Base-by-base conservation (phyloP, 805 yeast species). In the Candida wancherniae region DNA sequence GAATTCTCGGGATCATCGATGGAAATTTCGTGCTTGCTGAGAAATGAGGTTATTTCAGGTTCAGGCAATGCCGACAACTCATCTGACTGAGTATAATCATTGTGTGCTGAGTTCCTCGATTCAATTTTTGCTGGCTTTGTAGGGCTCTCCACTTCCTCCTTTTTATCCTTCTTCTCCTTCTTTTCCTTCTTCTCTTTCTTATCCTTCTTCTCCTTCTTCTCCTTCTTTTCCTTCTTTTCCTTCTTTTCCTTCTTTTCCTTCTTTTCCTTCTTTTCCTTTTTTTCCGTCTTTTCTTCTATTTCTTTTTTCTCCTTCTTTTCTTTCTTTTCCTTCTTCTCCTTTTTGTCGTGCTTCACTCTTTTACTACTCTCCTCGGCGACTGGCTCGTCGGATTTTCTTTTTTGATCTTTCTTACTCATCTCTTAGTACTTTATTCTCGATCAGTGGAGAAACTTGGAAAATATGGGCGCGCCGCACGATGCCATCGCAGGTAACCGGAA, bases 1-100 rank as follows among this genome's bases (percentile, higher is more conserved):
- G 61, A 47, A 6, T 50, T 40, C 21, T 65, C 54, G 19, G 83
- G 77, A 51, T 84, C 94, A 42, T 84, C 94, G 29, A 88, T 73
- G 10, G 81, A 70, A 29, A 87, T 88, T 44, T 83, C 90, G 56
- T 88, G 84, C 16, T 71, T 76, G 32, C 67, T 56, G 42, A 79
- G 67, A 53, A 83, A 92, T 6, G 63, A 58, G 28, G 75, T 79
- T 34, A 83, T 61, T 6, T 78, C 85, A 5, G 70, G 51, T 42
- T 72, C 73, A 5, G 80, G 63, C 24, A 67, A 51, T 12, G 53
- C 40, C 10, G 68, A 41, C 29, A 71, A 55, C 10, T 61, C 60
- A 10, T 55, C 47, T 9, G 65, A 61, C 47, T 72, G 70, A 7
- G 46, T 49, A 40, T 70, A 69, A 16, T 51, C 42, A 10, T 42